Base-by-base conservation (phyloP, 129 eudicot species). In the Lactuca sativa region DNA sequence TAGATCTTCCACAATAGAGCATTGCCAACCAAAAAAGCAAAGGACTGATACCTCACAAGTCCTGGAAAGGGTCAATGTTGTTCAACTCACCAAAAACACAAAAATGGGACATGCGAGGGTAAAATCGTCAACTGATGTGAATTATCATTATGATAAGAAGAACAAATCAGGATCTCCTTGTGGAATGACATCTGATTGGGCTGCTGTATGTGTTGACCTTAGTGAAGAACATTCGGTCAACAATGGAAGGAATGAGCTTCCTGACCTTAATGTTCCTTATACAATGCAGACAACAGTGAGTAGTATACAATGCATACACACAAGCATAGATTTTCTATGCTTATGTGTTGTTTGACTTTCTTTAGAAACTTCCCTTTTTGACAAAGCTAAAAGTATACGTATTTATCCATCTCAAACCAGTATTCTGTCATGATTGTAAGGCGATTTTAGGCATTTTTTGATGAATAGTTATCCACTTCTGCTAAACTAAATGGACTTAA, bases 201-300 rank as follows among this genome's bases (percentile, higher is more conserved):
- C 21, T 31, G 11, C 18, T 32, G 7, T 32, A 5, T 33, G 44
- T 33, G 47, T 7, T 59, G 2, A 73, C 53, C 40, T n/a, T 33
- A 54, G 51, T 54, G 64, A 63, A 73, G 71, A 53, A 72, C 68
- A 34, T 17, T 44, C 61, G 11, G 30, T 73, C 62, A 38, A 73
- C 41, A 73, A 52, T 1, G 63, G 62, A 62, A 73, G 52, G 52
- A 4, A 36, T 38, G 43, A 72, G 70, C 61, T 72, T 62, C 77
- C 77, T 51, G 70, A 72, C 63, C 70, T 72, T 51, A 72, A 72
- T n/a, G 38, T 72, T 63, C 70, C 62, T 62, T 72, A 52, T 62
- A 62, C 55, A 59, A 54, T 72, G 55, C 70, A 62, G 57, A 2
- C 70, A 62, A 40, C 63, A 13, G 77, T 72, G 77, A 72, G 77